phyloP scores from a whole-genome alignment of 371 early-diverging fungal genomes.

The Actinomortierella wolfii region DNA sequence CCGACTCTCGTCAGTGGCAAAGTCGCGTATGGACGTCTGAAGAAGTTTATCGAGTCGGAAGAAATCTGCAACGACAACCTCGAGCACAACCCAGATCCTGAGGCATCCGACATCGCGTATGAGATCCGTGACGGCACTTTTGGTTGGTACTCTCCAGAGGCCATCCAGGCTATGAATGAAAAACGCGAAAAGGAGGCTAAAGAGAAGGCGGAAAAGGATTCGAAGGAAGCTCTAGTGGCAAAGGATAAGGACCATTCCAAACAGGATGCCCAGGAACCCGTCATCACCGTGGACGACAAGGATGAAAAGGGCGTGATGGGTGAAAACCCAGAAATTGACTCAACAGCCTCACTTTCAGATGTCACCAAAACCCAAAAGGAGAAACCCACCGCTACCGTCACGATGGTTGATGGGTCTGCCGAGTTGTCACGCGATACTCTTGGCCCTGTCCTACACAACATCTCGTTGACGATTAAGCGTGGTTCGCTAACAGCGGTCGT shows the following conservation, averaged over 20 bases:
- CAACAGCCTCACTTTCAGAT: too few species aligned
- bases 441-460: constrained; percentile 57
- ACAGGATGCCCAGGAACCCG: too few species aligned
- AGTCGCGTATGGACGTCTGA: constrained; percentile 8
- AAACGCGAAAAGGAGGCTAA: constrained; percentile 6
- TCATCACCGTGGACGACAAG: too few species aligned
- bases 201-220: constrained; percentile 2
- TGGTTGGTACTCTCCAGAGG: constrained; percentile 8
- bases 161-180: not conserved
- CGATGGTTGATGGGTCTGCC: not conserved
- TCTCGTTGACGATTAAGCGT: constrained; percentile 63
- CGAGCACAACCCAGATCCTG: not conserved
- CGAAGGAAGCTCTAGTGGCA: not conserved
- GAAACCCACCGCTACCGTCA: too few species aligned
- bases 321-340: too few species aligned
- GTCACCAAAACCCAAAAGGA: too few species aligned
- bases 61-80: constrained; percentile 7
- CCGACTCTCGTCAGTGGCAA: constrained; percentile 1
- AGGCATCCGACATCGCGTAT: constrained; percentile 6
- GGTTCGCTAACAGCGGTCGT: constrained; percentile 74
- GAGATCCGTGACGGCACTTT: constrained; percentile 8
- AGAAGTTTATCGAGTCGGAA: constrained; percentile 6
- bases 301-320: too few species aligned
- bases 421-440: constrained; percentile 18
- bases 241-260: too few species aligned